Evolutionary conservation across 257 asterid genomes (phyloP).

Genomic region (Solanum chmielewskii): DNA sequence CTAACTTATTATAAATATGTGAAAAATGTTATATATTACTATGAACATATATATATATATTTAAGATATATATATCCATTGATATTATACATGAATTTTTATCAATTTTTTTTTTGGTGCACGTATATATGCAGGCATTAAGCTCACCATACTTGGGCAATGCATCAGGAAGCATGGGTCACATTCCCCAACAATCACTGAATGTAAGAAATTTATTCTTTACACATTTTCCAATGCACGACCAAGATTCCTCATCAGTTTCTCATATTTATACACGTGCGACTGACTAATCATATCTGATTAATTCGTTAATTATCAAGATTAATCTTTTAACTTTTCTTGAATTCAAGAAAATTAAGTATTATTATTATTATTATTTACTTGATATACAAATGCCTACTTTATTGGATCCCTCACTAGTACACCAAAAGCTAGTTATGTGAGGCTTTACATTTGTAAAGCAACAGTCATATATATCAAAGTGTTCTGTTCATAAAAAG

Average conservation of each 20-base stretch:
- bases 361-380: slow-evolving; percentile 10
- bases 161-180: slow-evolving; percentile 36
- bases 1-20: neutral
- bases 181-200: slow-evolving; percentile 40
- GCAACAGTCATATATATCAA: neutral
- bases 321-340: neutral
- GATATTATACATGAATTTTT: neutral
- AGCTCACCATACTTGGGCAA: slow-evolving; percentile 58
- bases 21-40: neutral
- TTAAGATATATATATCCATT: neutral
- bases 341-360: slow-evolving; percentile 27
- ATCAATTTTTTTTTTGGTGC: neutral
- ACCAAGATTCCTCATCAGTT: slow-evolving; percentile 17
- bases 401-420: slow-evolving; percentile 52
- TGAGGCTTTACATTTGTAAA: neutral
- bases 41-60: neutral
- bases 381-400: slow-evolving; percentile 24
- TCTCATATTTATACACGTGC: slow-evolving; percentile 11
- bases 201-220: slow-evolving; percentile 20
- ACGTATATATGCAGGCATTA: slow-evolving; percentile 30
- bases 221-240: slow-evolving; percentile 42
- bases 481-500: neutral
- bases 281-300: slow-evolving; percentile 4
- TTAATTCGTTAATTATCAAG: neutral
- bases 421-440: slow-evolving; percentile 3